These are phyloP conservation scores for Flammula alnicola DNA, from an alignment of 1,284 basidiomycete genomes.

Conservation along the genomic window DNA sequence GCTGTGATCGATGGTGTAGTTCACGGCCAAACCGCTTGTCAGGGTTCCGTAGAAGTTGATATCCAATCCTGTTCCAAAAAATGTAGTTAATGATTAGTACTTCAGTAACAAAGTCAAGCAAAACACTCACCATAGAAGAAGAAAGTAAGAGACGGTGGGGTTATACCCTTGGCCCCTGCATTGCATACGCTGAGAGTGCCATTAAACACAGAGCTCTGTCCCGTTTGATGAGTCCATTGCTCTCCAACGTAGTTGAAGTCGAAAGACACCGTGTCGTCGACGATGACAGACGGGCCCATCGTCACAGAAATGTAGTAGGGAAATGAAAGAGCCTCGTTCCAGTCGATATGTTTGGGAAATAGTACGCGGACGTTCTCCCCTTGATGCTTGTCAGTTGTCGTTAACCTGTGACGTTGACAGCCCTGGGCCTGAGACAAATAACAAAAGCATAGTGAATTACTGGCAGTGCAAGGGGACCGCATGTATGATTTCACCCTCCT, in stretches of 20 bases:
- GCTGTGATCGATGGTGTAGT: constrained; percentile 26
- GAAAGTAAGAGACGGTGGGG: constrained; percentile 2
- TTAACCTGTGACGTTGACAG: too few relatives aligned
- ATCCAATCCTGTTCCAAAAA: constrained; percentile 18
- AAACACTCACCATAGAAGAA: constrained; percentile 15
- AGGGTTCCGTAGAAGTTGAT: constrained; percentile 23
- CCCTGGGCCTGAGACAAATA: too few relatives aligned
- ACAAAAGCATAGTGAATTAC: too few relatives aligned
- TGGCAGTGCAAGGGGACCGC: too few relatives aligned
- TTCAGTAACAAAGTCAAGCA: neutral
- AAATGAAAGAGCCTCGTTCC: too few relatives aligned
- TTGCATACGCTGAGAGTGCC: constrained; percentile 16
- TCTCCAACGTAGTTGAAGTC: constrained; percentile 12
- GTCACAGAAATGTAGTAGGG: too few relatives aligned
- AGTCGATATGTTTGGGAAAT: too few relatives aligned
- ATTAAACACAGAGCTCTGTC: constrained; percentile 13
- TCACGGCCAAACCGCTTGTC: constrained; percentile 13
- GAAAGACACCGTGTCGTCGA: constrained; percentile 18
- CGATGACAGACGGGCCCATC: constrained; percentile 19
- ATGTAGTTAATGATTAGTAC: neutral
- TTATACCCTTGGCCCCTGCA: constrained; percentile 5
- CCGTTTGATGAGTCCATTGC: constrained; percentile 19
- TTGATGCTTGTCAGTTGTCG: too few relatives aligned
- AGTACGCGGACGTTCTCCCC: too few relatives aligned
- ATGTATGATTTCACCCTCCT: too few relatives aligned